Base-by-base conservation (phyloP, 805 yeast genomes). In the Yamadazyma nakazawae region DNA sequence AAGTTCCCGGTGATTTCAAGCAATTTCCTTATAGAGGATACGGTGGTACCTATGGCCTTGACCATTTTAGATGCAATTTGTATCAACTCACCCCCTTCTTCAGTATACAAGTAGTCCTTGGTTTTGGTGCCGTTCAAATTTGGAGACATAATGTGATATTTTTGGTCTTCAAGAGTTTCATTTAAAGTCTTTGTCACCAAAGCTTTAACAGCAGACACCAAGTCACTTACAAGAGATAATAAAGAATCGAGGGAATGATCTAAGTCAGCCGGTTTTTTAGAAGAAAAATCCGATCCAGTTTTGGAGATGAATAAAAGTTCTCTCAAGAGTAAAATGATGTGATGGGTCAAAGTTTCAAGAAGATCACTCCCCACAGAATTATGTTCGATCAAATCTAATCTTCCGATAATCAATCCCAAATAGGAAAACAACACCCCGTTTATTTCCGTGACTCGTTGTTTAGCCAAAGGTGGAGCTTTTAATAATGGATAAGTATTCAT, bases 381-480 rank as follows among this genome's bases (percentile, higher is more conserved):
- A 54, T 82, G 85, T 58, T 87, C 94, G 31, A 86, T 80, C 62
- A 87, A 71, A 61, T 87, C 94, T 52, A 87, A 64, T 55, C 95
- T 67, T n/a, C 95, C 95, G 13, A 85, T 72, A 9, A 86, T 77
- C 53, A 87, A 57, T 2, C 85, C 83, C 52, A 85, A 68, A 56
- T 86, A 86, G 1, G 79, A 71, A 55, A 78, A 77, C 13, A 85
- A 57, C 5, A 82, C 68, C 24, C 79, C 76, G 54, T 84, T 77
- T 35, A 85, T 76, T 61, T 85, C 91, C 21, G 80, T 76, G 19
- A 85, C 67, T 54, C 95, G 70, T 46, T 72, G 76, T 46, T 78
- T 72, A 0, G 88, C 88, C 45, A 68, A 64, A 2, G 95, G 95
- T 1, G 88, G 80, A 0, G 61, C 52, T 1, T 59, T 43, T 45